Percentiles rank a stretch among this genome's conserved stretches.
Evolutionary conservation across 371 early-diverging fungal genomes (phyloP).

Genomic region (Mucor circinelloides): DNA sequence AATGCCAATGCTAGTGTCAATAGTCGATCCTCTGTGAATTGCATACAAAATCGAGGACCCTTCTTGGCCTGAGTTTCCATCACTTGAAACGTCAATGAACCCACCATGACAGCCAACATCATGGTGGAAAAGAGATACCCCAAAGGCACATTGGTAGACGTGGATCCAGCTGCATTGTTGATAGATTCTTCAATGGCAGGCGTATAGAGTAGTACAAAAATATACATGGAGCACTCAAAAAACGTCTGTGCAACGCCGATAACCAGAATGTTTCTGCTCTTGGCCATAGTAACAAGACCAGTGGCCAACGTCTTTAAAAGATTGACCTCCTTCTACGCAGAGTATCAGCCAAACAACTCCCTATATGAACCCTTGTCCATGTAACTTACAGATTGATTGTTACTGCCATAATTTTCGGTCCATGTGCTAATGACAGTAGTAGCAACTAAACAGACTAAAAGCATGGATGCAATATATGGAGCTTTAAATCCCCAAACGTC

Average conservation of each 20-base stretch:
- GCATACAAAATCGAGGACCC: conserved; percentile 3
- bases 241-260: conserved; percentile 73
- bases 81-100: conserved; percentile 66
- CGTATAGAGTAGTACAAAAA: conserved; percentile 77
- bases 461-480: conserved; percentile 65
- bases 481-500: conserved; percentile 57
- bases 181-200: conserved; percentile 64
- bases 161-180: not conserved
- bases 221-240: conserved; percentile 84
- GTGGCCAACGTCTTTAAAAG: conserved; percentile 10
- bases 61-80: conserved; percentile 30
- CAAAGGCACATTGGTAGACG: conserved; percentile 35
- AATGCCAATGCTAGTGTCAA: conserved; percentile 32
- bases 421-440: conserved; percentile 56
- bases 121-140: conserved; percentile 72
- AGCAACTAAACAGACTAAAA: conserved; percentile 50
- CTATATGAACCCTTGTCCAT: too few relatives aligned
- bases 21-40: conserved; percentile 29
- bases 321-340: conserved; percentile 3
- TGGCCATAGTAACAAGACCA: conserved; percentile 16
- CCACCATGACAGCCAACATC: conserved; percentile 79
- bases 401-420: conserved; percentile 75
- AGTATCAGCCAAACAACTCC: not conserved
- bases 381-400: conserved; percentile 22
- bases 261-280: conserved; percentile 53